A percentile compares a stretch with the other conserved stretches of the same genome.
These are phyloP conservation scores for Populus deltoides DNA, from an alignment of 345 rosid genomes.

Conservation along the genomic window DNA sequence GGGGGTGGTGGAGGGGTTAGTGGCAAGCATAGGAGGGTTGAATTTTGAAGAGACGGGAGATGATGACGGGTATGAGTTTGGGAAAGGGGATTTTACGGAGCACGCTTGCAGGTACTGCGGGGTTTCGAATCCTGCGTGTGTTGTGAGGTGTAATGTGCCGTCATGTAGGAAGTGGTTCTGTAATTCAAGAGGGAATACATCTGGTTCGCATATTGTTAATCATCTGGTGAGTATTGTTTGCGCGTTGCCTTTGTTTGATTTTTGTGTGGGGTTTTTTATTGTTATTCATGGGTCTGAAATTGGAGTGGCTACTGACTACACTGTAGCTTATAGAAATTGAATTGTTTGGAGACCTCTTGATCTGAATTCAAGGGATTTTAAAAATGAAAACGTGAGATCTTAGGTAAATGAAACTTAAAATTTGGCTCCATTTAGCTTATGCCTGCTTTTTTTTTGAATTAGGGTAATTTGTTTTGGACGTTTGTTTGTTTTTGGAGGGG, in stretches of 20 bases:
- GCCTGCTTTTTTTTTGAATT: not conserved
- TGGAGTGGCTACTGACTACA: not conserved
- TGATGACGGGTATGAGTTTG: slow-evolving; percentile 69
- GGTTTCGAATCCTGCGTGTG: slow-evolving; percentile 96
- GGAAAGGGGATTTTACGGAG: slow-evolving; percentile 80
- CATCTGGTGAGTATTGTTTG: slow-evolving; percentile 67
- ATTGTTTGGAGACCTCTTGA: too few relatives aligned
- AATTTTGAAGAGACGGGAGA: slow-evolving; percentile 95
- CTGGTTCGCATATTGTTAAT: slow-evolving; percentile 98
- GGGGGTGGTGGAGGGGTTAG: slow-evolving; percentile 67
- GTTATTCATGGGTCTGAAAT: not conserved
- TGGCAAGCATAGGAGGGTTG: slow-evolving; percentile 72
- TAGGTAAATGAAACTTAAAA: not conserved
- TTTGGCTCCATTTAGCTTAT: not conserved
- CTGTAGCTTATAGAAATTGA: not conserved
- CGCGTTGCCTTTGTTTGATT: not conserved
- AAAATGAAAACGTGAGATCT: not conserved
- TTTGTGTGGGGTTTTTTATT: not conserved
- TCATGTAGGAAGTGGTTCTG: slow-evolving; percentile 99
- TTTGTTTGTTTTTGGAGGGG: not conserved
- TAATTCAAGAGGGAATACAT: slow-evolving; percentile 97
- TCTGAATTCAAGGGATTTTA: not conserved
- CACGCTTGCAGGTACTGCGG: slow-evolving; percentile 97
- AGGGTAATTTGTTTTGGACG: not conserved
- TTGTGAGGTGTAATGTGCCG: slow-evolving; percentile 94